Base-by-base conservation (phyloP, 352 stramenopile genomes). In the Globisporangium rhizosaccharum region DNA sequence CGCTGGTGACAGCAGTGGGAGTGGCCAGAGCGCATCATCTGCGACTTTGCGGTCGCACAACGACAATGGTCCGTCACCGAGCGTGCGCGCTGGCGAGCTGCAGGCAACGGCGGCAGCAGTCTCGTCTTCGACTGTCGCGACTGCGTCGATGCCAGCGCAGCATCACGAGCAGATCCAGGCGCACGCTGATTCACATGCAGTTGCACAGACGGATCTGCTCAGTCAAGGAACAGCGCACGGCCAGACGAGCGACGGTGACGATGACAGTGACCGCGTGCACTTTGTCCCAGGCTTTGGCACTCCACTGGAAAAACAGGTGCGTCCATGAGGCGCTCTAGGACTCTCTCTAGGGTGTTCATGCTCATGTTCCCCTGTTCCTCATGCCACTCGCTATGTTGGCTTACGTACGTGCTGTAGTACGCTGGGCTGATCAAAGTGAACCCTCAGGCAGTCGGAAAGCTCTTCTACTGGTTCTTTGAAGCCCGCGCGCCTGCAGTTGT, bases 381-480 rank as follows among this genome's bases (percentile, higher is more conserved):
- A 51, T 51, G 26, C 75, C 53, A 47, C 51, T 75, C 63, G 28
- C 56, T 75, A 55, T 66, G 51, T 64, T 23, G 25, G 15, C 18
- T 10, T 2, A 0, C 41, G 6, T 14, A 12, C 26, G 23, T 25
- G 5, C 48, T 64, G 65, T 55, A 90, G 83, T 92, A 85, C 66
- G 80, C 83, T 36, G 81, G 83, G 10, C 63, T 89, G 57, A 66
- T 90, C 45, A 75, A 61, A 42, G 83, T 90, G 37, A 90, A 90
- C 66, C 63, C 59, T 14, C 0, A 68, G 15, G 73, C 77, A 17
- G 69, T 72, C 20, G 83, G 83, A 23, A 85, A 79, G 45, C 48
- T 93, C 9, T 94, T 94, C 42, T 94, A 94, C 62, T 94, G 84
- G 84, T 94, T 94, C 63, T 90, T 94, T 61, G 82, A 92, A 67